Base-by-base conservation (phyloP, 2,329 filamentous ascomycete genomes). In the Pleurostoma richardsiae region DNA sequence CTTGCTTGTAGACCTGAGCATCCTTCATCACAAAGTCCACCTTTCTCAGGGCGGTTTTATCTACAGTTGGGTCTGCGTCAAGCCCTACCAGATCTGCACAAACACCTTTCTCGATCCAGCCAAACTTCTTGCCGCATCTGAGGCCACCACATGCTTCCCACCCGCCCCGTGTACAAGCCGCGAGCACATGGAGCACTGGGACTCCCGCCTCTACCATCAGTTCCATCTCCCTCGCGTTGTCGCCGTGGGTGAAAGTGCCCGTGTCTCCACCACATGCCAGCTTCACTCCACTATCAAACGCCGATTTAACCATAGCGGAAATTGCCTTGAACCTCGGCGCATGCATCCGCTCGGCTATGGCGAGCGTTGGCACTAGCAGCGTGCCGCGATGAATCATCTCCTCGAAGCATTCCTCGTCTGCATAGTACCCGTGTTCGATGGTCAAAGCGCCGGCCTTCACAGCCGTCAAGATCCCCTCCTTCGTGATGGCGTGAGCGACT, bases 1-100 rank as follows among this genome's bases (percentile, higher is more conserved):
- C 54, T 27, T 51, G 46, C 54, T 75, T 76, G 63, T 70, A 76
- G 11, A 76, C 58, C 43, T 52, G 64, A 3, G 63, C 73, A 54
- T 78, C 73, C 53, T 77, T 79, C 72, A 78, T 76, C 8, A 77
- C 73, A 56, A 75, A 76, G 40, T 56, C 59, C 1, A 76, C 68
- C 43, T 61, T 66, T 46, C 72, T 65, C 28, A 77, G 51, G 4
- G 66, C 66, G 8, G 54, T 45, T 2, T 58, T 29, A 43, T 75
- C 69, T 19, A 59, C 49, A 30, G 60, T 57, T 4, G 70, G 64
- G 52, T 75, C 68, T 1, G 61, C 61, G 2, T 66, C 58, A 10
- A 77, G 46, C 3, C 69, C 72, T 42, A 76, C 62, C 30, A 78
- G 65, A 59, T 77, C 74, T 1, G 73, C 73, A 5, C 67, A 60